Evolutionary conservation across 495 filamentous ascomycete genomes (phyloP).

Genomic region (Aspergillus nanangensis): DNA sequence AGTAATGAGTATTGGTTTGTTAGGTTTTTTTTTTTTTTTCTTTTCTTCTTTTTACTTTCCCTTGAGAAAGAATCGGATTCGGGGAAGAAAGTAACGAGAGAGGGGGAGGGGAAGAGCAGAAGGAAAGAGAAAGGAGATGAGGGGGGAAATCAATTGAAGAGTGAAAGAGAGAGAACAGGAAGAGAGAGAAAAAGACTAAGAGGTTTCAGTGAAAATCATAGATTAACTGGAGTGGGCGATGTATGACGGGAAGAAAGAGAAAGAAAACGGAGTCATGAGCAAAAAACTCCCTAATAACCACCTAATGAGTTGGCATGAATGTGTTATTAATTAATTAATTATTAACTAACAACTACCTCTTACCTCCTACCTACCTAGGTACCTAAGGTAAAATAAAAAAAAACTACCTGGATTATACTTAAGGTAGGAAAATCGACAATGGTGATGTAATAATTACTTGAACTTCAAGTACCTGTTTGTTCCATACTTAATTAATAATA

Average conservation of each 20-base stretch:
- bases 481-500: too few relatives aligned
- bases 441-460: background rate
- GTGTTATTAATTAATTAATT: too few relatives aligned
- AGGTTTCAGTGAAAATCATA: background rate
- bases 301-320: too few relatives aligned
- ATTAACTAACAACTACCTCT: too few relatives aligned
- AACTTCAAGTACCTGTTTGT: too few relatives aligned
- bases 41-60: slow-evolving; percentile 1
- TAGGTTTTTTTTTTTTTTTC: slow-evolving; percentile 2
- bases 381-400: too few relatives aligned
- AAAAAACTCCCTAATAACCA: too few relatives aligned
- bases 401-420: background rate
- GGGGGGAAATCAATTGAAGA: too few relatives aligned
- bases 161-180: background rate
- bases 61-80: background rate
- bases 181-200: background rate
- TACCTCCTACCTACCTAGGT: too few relatives aligned
- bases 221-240: background rate
- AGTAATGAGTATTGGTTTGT: too few relatives aligned
- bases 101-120: background rate
- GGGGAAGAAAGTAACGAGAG: background rate
- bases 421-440: background rate
- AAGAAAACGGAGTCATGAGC: background rate
- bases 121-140: too few relatives aligned
- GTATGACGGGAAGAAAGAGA: background rate